Evolutionary conservation across 1,284 basidiomycete genomes (phyloP).

Genomic region (Microbotryum violaceum): DNA sequence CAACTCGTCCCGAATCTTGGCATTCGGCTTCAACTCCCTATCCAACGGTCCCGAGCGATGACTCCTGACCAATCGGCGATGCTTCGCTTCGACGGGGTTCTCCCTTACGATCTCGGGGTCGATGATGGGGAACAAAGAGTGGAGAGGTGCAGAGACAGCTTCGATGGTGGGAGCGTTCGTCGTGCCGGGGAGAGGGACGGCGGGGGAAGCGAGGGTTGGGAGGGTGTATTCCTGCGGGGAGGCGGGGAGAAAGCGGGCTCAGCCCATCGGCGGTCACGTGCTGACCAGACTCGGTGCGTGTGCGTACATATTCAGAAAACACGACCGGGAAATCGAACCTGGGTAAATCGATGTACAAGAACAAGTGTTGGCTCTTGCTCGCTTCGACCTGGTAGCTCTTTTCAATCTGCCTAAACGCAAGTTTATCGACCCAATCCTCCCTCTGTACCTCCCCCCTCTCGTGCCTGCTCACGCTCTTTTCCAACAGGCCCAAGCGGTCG

Average conservation of each 20-base stretch:
- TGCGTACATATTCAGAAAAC: slow-evolving; percentile 69
- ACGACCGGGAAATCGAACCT: slow-evolving; percentile 98
- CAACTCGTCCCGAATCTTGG: slow-evolving; percentile 83
- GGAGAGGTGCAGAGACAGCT: background rate
- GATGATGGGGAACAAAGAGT: slow-evolving; percentile 63
- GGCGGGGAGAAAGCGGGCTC: slow-evolving; percentile 36
- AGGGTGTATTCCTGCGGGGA: slow-evolving; percentile 39
- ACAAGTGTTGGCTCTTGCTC: slow-evolving; percentile 78
- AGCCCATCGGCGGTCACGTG: too few relatives aligned
- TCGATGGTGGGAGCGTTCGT: slow-evolving; percentile 9
- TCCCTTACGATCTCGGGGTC: slow-evolving; percentile 85
- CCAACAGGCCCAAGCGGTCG: slow-evolving; percentile 89
- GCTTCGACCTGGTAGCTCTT: slow-evolving; percentile 75
- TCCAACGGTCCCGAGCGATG: slow-evolving; percentile 92
- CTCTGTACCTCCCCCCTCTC: slow-evolving; percentile 88
- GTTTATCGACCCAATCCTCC: slow-evolving; percentile 89
- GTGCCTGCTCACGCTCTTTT: slow-evolving; percentile 95
- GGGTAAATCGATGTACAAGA: slow-evolving; percentile 89
- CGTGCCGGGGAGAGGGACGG: slow-evolving; percentile 32
- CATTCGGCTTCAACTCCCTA: slow-evolving; percentile 91
- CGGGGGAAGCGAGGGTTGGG: slow-evolving; percentile 37
- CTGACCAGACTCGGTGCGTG: background rate
- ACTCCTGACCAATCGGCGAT: slow-evolving; percentile 84
- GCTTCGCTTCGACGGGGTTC: slow-evolving; percentile 96
- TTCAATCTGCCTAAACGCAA: slow-evolving; percentile 88